A percentile compares a stretch with the other conserved stretches of the same genome.
phyloP scores from a whole-genome alignment of 805 yeast genomes.

The Isabelozyma pseudorhagii region DNA sequence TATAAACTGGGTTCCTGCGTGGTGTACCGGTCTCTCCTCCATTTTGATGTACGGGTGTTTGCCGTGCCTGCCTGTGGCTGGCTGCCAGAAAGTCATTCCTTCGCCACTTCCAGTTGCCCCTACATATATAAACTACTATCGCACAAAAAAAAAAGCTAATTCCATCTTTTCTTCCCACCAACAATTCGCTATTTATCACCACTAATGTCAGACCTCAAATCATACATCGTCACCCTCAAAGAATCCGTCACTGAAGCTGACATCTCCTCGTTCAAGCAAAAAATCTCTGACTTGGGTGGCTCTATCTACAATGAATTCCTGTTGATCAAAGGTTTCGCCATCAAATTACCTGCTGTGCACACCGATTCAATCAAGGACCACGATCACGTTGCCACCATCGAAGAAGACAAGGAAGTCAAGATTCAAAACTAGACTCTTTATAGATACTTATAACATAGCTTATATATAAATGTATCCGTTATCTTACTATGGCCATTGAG shows the following conservation, averaged over 20 bases:
- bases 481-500: background rate
- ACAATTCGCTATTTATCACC: background rate
- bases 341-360: constrained; percentile 55
- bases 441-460: background rate
- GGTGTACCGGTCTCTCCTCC: background rate
- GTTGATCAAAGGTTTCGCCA: constrained; percentile 65
- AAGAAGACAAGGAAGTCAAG: constrained; percentile 66
- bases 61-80: constrained; percentile 1
- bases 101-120: background rate
- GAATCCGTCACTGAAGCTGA: constrained; percentile 42
- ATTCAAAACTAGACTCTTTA: constrained; percentile 23
- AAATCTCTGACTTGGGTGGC: constrained; percentile 54
- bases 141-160: background rate
- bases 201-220: constrained; percentile 27
- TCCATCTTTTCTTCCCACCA: background rate
- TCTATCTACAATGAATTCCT: constrained; percentile 57
- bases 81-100: background rate
- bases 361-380: constrained; percentile 44
- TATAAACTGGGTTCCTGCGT: constrained; percentile 3
- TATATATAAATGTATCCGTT: background rate
- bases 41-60: background rate
- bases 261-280: constrained; percentile 42
- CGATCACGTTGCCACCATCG: constrained; percentile 55
- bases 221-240: constrained; percentile 45
- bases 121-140: background rate